Base-by-base conservation (phyloP, 148 eudicot genomes). In the Chenopodium berlandieri region DNA sequence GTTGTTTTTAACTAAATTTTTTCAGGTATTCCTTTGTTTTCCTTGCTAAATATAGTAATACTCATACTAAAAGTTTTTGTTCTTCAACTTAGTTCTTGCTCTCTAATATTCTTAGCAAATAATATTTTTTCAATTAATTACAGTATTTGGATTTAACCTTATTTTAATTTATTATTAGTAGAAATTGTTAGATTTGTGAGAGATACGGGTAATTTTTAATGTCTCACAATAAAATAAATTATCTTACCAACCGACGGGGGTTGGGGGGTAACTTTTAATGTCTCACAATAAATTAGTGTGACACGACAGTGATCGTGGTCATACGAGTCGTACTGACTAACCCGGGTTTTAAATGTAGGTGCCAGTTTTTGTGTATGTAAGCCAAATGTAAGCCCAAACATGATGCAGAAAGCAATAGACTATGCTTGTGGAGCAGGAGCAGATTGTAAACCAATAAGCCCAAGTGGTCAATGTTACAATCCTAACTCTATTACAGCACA, bases 361-460 rank as follows among this genome's bases (percentile, higher is more conserved):
- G 95, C 88, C 1, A 71, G 83, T 16, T 95, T 86, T 82, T 95
- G 98, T 84, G 88, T 92, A 9, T 95, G 98, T 89, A 95, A 90
- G 82, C 80, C 83, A 1, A 96, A 94, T 7, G 7, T 84, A 48
- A 69, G 90, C 52, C 90, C 91, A 2, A 46, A 79, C 34, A 79
- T 76, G 0, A 75, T 92, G 27, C 98, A 95, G 73, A 90, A 86
- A 78, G 87, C 94, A 56, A 75, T 95, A 47, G 98, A 95, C 84
- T 95, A 91, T 75, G 97, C 98, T 0, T 95, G 98, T 83, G 98
- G 97, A 79, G 86, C 88, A 44, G 98, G 98, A 25, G 98, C 98
- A 7, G 98, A 95, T 58, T 95, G 98, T 83, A 88, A 54, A 60
- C 88, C 87, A 0, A 89, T 85, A 3, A 88, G 81, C 30, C 88